Evolutionary conservation across 164 flowering plant genomes (phyloP).

Genomic region (Buxus sempervirens): DNA sequence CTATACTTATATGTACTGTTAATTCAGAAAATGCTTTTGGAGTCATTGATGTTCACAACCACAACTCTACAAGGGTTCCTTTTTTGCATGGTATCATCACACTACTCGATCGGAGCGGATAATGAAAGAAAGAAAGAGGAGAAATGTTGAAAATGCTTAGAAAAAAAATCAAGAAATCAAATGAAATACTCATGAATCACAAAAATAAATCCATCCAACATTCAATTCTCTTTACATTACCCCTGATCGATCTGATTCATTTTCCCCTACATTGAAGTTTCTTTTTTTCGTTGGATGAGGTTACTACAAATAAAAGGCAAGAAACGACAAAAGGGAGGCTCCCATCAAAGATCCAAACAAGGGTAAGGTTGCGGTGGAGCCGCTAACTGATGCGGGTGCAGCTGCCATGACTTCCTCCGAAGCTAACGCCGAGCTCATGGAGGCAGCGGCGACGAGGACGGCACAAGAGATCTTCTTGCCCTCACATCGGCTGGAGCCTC

Average conservation of each 20-base stretch:
- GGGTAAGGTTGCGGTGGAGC: constrained; percentile 18
- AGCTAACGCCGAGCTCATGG: constrained; percentile 36
- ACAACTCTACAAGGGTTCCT: neutral
- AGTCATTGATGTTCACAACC: no score
- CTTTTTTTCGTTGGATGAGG: neutral
- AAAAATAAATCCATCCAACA: no score
- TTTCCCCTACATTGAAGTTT: neutral
- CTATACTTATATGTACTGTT: no score
- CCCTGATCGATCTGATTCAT: neutral
- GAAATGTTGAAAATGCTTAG: neutral
- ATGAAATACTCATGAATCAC: no score
- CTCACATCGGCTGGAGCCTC: no score
- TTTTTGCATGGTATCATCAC: neutral
- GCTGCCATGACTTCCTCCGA: constrained; percentile 2
- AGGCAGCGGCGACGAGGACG: constrained; percentile 46
- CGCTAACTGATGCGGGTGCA: constrained; percentile 19
- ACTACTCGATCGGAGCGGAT: neutral
- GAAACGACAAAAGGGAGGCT: constrained; percentile 34
- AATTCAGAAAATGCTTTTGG: no score
- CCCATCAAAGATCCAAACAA: constrained; percentile 31
- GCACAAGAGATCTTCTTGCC: constrained; percentile 52
- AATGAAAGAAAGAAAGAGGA: neutral
- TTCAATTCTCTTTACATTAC: no score
- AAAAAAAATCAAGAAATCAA: no score
- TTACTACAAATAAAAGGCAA: constrained; percentile 32